Percentiles rank a stretch among this genome's conserved stretches.
Evolutionary conservation across 192 early-diverging fungal genomes (phyloP).

Genomic region (Phycomyces nitens): DNA sequence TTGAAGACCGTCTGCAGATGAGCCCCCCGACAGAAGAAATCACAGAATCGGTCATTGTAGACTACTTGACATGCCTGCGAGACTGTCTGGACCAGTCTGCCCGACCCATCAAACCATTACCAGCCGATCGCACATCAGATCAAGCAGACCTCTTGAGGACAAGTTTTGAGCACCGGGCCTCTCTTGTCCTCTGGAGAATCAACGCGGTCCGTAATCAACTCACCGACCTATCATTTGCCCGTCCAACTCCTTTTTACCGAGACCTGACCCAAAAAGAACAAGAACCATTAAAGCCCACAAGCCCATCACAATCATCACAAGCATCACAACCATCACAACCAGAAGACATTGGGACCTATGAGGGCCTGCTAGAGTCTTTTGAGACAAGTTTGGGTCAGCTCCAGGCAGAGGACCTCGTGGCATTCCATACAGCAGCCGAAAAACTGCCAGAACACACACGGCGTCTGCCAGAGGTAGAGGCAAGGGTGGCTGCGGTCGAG

Average conservation of each 20-base stretch:
- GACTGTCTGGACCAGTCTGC: neutral
- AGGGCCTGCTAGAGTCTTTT: too few species aligned
- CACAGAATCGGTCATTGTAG: neutral
- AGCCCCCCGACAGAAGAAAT: neutral
- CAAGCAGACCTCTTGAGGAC: neutral
- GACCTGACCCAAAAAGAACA: neutral
- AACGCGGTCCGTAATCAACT: neutral
- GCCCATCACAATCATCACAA: neutral
- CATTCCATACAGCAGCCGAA: neutral
- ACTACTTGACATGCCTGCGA: neutral
- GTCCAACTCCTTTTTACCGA: neutral
- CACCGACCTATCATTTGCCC: neutral
- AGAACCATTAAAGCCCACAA: too few species aligned
- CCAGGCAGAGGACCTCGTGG: neutral
- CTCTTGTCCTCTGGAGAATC: neutral
- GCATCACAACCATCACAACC: neutral
- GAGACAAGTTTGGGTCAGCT: too few species aligned
- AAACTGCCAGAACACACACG: conserved; percentile 1
- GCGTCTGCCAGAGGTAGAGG: neutral
- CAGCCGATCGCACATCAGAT: too few species aligned
- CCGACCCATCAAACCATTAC: too few species aligned
- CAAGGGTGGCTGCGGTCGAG: conserved; percentile 2
- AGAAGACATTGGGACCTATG: neutral
- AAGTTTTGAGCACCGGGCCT: neutral
- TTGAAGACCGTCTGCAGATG: neutral